phyloP scores from a whole-genome alignment of 139 green algal genomes.

The Chlorella sp. region DNA sequence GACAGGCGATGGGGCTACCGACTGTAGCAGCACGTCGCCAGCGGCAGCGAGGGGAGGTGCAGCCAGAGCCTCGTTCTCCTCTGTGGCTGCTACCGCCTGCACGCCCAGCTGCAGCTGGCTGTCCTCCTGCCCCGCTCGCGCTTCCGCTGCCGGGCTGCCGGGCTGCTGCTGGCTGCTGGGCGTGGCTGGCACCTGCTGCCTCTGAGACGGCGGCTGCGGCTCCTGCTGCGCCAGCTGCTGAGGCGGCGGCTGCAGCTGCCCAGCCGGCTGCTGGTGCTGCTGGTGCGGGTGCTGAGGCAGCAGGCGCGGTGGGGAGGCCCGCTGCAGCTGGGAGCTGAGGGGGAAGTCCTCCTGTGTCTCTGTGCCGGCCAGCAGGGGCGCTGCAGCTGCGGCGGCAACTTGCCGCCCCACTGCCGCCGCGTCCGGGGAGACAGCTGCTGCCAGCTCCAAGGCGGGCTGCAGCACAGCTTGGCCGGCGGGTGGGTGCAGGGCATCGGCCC shows the following conservation, averaged over 20 bases:
- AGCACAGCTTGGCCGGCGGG: too few relatives aligned
- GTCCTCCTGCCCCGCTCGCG: too few relatives aligned
- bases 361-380: not conserved
- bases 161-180: constrained; percentile 2
- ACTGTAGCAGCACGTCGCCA: too few relatives aligned
- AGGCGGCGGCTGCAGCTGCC: not conserved
- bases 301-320: not conserved
- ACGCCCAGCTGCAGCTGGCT: not conserved
- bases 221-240: not conserved
- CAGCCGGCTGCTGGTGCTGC: not conserved
- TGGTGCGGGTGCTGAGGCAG: not conserved
- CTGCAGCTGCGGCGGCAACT: not conserved
- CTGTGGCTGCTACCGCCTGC: not conserved
- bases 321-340: not conserved
- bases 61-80: not conserved
- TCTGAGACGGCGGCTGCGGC: not conserved
- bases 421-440: too few relatives aligned
- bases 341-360: too few relatives aligned
- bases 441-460: too few relatives aligned
- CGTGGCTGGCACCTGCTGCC: constrained; percentile 5
- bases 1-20: not conserved
- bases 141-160: too few relatives aligned
- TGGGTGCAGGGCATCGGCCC: too few relatives aligned
- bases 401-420: too few relatives aligned
- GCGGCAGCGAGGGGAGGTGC: not conserved